These are phyloP conservation scores for Gastrodia elata DNA, from an alignment of 106 monocot species.

Conservation along the genomic window DNA sequence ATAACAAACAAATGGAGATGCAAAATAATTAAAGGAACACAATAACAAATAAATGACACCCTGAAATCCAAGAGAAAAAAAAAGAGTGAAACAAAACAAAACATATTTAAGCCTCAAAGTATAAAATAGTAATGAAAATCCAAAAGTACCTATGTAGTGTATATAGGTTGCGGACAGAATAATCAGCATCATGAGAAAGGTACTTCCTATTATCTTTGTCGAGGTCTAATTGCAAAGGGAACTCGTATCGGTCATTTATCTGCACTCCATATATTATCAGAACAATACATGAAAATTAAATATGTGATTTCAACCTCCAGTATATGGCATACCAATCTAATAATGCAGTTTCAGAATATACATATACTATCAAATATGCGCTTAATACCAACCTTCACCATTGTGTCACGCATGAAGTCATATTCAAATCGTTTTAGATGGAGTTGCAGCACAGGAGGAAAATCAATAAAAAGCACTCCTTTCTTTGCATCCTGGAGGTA, in stretches of 20 bases:
- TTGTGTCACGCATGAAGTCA: conserved; percentile 84
- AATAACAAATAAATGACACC: not conserved
- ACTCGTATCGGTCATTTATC: conserved; percentile 95
- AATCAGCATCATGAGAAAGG: conserved; percentile 80
- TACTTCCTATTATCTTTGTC: conserved; percentile 80
- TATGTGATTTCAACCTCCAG: not conserved
- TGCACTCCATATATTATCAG: conserved; percentile 20
- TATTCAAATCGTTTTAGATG: conserved; percentile 93
- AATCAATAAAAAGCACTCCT: conserved; percentile 77
- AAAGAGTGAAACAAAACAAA: not conserved
- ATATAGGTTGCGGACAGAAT: conserved; percentile 81
- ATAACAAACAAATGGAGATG: not conserved
- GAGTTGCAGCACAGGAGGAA: conserved; percentile 87
- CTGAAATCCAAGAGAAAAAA: not conserved
- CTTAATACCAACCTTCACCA: conserved; percentile 68
- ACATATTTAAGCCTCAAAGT: not conserved
- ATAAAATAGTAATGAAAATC: not conserved
- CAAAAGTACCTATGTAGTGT: conserved; percentile 58
- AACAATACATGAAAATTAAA: not conserved
- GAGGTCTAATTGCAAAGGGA: conserved; percentile 78
- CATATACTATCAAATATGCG: not conserved
- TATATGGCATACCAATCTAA: not conserved
- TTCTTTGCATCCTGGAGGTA: conserved; percentile 76
- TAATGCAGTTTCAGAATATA: not conserved
- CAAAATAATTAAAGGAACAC: not conserved